Base-by-base conservation (phyloP, 768 basidiomycete species). In the Boletus bicolor region DNA sequence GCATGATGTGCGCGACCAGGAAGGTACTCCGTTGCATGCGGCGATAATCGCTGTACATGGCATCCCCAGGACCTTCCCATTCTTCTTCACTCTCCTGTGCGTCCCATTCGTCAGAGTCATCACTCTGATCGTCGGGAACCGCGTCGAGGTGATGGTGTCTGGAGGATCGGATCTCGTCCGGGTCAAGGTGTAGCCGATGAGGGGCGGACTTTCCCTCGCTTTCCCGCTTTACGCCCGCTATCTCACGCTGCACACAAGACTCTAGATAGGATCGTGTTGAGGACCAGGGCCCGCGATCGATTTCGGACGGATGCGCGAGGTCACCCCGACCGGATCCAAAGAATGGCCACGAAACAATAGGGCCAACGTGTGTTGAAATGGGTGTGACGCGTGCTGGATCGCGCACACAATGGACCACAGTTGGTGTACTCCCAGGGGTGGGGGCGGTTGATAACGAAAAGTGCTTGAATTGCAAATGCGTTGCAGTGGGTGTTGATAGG, bases 331-430 rank as follows among this genome's bases (percentile, higher is more conserved):
- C 84, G 5, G 89, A 87, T 44, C 91, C 91, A 67, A 93, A 93
- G 77, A 93, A 93, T 1, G 91, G 87, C 91, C 91, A 93, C 4
- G 90, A 91, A 48, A 93, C 82, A 64, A 93, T 93, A 8, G 87
- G 87, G 4, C 91, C 91, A 43, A 92, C 77, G 48, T 85, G 81
- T 49, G 79, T 75, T 48, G 59, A 42, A 26, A 58, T 37, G 55
- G 71, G 54, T 53, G 62, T 44, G 57, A 57, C 44, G 58, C 62
- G 57, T 43, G 61, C 19, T 10, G 19, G 11, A 11, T 52, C 50
- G 34, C 46, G 42, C 3, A 38, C 21, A 19, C 45, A 4, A 2
- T 34, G 43, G 0, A 17, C 35, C 12, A 41, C 39, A 12, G 37
- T 52, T 12, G 63, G 45, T 2, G 53, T 60, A 34, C 38, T 44